Evolutionary conservation across 2,329 filamentous ascomycete genomes (phyloP).

Genomic region (Cephalotrichum gorgonifer): DNA sequence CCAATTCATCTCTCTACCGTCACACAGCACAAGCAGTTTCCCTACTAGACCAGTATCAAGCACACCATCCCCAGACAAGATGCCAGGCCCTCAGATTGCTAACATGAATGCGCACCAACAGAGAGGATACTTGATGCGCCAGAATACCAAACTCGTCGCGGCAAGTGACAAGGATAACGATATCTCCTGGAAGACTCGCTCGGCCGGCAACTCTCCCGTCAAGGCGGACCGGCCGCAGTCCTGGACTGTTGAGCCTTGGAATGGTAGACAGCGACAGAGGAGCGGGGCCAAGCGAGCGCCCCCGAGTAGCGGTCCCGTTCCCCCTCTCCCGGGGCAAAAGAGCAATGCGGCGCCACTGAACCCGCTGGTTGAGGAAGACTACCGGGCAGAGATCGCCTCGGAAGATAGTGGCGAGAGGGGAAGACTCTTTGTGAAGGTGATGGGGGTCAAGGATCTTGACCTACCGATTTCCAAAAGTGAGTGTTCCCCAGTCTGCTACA

Average conservation of each 20-base stretch:
- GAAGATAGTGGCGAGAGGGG: conserved; percentile 82
- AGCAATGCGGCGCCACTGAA: conserved; percentile 63
- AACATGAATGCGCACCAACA: conserved; percentile 56
- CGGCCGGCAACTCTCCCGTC: conserved; percentile 57
- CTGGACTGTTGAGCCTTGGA: conserved; percentile 97
- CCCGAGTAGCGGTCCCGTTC: conserved; percentile 47
- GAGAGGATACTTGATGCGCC: conserved; percentile 97
- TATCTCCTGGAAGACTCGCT: conserved; percentile 43
- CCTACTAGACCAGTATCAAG: conserved; percentile 36
- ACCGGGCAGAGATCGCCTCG: conserved; percentile 41
- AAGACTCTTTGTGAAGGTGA: conserved; percentile 94
- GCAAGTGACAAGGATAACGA: conserved; percentile 69
- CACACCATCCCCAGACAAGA: conserved; percentile 5
- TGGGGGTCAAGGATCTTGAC: conserved; percentile 92
- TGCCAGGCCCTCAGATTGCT: conserved; percentile 34
- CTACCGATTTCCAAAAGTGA: conserved; percentile 82
- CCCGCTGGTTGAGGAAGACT: conserved; percentile 60
- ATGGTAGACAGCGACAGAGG: conserved; percentile 61
- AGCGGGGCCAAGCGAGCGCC: conserved; percentile 45
- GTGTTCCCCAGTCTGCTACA: conserved; percentile 19
- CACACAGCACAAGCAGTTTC: conserved; percentile 14
- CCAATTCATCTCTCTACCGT: conserved; percentile 10
- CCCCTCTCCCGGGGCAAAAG: conserved; percentile 78
- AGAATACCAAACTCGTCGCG: conserved; percentile 94
- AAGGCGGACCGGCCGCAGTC: conserved; percentile 78